Base-by-base conservation (phyloP, 176 grass and related monocot species). In the Melocanna baccifera region DNA sequence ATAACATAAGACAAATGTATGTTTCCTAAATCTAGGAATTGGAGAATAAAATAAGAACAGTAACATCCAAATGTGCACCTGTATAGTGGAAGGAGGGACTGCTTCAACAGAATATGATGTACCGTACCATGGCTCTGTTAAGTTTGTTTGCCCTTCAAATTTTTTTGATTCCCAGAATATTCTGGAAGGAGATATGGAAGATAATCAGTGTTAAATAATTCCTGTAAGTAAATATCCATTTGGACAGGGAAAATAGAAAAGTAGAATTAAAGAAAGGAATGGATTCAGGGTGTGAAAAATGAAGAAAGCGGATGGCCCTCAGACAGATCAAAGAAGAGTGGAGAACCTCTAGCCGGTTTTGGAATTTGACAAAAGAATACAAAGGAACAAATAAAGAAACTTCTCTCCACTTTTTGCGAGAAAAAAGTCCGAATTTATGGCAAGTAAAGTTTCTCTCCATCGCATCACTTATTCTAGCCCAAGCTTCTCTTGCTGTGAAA, bases 111-210 rank as follows among this genome's bases (percentile, higher is more conserved):
- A 84, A 89, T 89, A 95, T 10, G 82, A 78, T 25, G 96, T 98
- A 53, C 93, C 89, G 81, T 95, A 98, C 96, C 96, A 95, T 69
- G 96, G 96, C 69, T 98, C 96, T 87, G 62, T 86, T 83, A 76
- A 87, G 75, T 92, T 77, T 81, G 93, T 90, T 70, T 69, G 83
- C 19, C 91, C 93, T 86, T 95, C 87, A 81, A 95, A 94, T 6
- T 83, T 83, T 69, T 95, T 98, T 29, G 96, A 98, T 71, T 90
- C 91, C 89, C 93, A 98, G 79, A 95, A 98, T 85, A 98, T 93
- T 85, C 96, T 98, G 83, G 37, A 87, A 82, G 20, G 47, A 73
- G 39, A 61, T 75, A 85, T 59, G 25, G 28, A 72, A 83, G 46
- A 88, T 76, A 11, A 65, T 25, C 45, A 79, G 30, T 52, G 68